Percentiles rank a stretch among this genome's conserved stretches.
These are phyloP conservation scores for Neonectria punicea DNA, from an alignment of 2,329 filamentous ascomycete genomes.

Conservation along the genomic window DNA sequence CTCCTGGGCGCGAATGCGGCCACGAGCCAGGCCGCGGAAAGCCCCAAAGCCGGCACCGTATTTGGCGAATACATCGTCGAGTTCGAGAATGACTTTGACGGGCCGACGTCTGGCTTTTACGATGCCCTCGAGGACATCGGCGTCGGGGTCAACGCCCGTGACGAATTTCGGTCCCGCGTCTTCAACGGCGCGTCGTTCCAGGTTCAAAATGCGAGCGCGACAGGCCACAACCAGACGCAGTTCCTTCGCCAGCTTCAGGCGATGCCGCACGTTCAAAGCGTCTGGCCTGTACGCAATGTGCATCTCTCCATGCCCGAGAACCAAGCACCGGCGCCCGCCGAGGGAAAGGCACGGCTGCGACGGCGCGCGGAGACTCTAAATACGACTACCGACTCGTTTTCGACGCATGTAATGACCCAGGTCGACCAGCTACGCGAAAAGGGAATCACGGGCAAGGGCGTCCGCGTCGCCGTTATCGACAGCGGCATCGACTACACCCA, in stretches of 20 bases:
- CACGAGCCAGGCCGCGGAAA: not conserved
- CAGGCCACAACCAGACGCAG: not conserved
- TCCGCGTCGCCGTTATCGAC: constrained; percentile 62
- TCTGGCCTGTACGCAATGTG: not conserved
- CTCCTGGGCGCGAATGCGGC: not conserved
- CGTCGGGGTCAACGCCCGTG: not conserved
- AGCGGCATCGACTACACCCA: constrained; percentile 69
- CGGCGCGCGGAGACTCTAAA: not conserved
- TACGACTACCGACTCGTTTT: not conserved
- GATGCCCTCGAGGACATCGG: not conserved
- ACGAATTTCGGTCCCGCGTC: constrained; percentile 6
- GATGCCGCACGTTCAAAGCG: not conserved
- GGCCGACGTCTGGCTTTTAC: not conserved
- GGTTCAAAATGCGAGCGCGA: not conserved
- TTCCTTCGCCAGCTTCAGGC: not conserved
- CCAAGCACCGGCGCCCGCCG: not conserved
- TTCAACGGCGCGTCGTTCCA: constrained; percentile 11
- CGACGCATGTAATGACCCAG: constrained; percentile 62
- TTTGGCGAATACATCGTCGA: constrained; percentile 8
- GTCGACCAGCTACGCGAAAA: constrained; percentile 59
- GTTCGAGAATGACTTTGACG: not conserved
- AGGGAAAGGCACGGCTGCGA: not conserved
- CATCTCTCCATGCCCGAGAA: not conserved
- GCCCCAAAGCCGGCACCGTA: not conserved
- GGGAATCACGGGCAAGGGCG: constrained; percentile 57